Conservation (phyloP, 139 green algal genomes). For the Pleodorina starrii region DNA sequence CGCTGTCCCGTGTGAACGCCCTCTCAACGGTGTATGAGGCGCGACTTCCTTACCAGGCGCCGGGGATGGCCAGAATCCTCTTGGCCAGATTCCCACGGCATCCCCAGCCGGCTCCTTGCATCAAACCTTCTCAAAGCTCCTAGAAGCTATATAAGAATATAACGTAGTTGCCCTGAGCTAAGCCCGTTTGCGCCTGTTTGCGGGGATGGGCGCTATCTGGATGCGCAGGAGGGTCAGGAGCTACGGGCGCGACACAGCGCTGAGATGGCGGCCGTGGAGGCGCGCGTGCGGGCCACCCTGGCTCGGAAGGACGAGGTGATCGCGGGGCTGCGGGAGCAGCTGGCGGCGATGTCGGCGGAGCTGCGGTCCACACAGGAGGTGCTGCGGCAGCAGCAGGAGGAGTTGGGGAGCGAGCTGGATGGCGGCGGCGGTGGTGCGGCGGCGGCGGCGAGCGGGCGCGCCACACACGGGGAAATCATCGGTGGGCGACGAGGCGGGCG, state of each 20-base stretch:
- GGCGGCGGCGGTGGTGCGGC: background rate
- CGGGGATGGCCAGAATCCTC: too few relatives aligned
- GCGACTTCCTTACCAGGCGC: too few relatives aligned
- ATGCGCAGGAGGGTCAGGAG: conserved; percentile 30
- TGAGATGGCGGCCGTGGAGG: conserved; percentile 57
- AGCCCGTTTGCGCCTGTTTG: too few relatives aligned
- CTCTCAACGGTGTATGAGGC: too few relatives aligned
- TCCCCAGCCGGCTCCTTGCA: too few relatives aligned
- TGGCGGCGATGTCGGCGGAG: conserved; percentile 52
- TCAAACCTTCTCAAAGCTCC: too few relatives aligned
- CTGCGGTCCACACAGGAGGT: conserved; percentile 66
- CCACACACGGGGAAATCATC: background rate
- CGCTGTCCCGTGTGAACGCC: too few relatives aligned
- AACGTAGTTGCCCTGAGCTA: too few relatives aligned
- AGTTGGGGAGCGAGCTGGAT: conserved; percentile 50
- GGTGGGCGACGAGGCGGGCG: background rate
- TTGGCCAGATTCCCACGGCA: too few relatives aligned
- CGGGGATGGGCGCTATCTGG: too few relatives aligned
- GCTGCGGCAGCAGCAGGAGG: conserved; percentile 63
- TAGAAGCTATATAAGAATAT: too few relatives aligned
- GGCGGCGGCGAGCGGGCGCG: background rate
- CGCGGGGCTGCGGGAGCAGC: conserved; percentile 56
- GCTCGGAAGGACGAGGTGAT: conserved; percentile 72
- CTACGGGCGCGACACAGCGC: conserved; percentile 13
- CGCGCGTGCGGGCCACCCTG: conserved; percentile 55